Evolutionary conservation across 371 early-diverging fungal species (phyloP).

Genomic region (Rhizopus delemar): DNA sequence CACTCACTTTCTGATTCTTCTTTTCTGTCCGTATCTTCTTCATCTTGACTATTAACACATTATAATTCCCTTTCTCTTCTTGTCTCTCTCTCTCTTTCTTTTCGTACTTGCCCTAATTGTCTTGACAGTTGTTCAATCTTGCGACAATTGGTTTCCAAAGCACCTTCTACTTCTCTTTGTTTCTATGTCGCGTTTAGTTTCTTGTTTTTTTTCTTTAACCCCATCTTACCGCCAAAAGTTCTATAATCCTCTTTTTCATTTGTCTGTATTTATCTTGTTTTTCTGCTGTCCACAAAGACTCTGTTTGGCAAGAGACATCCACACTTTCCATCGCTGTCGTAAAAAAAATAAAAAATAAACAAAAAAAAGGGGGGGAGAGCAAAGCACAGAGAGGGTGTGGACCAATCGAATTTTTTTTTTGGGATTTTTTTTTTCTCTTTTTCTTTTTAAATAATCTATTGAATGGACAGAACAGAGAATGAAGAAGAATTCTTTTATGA

Average conservation of each 20-base stretch:
- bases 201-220: background rate
- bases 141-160: too few species aligned
- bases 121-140: too few species aligned
- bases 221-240: slow-evolving; percentile 17
- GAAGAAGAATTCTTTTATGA: background rate
- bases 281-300: background rate
- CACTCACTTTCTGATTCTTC: too few species aligned
- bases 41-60: background rate
- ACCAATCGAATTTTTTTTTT: too few species aligned
- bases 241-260: slow-evolving; percentile 20
- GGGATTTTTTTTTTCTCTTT: background rate
- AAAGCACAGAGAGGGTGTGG: too few species aligned
- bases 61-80: background rate
- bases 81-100: background rate
- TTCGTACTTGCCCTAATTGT: too few species aligned
- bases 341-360: too few species aligned
- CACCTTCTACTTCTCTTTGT: too few species aligned
- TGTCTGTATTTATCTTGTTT: slow-evolving; percentile 15
- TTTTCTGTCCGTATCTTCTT: background rate
- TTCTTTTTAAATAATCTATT: background rate
- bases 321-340: background rate
- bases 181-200: background rate
- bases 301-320: slow-evolving; percentile 3
- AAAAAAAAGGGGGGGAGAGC: too few species aligned
- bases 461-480: background rate